Evolutionary conservation across 306 rosid species (phyloP).

Genomic region (Prunus salicina): DNA sequence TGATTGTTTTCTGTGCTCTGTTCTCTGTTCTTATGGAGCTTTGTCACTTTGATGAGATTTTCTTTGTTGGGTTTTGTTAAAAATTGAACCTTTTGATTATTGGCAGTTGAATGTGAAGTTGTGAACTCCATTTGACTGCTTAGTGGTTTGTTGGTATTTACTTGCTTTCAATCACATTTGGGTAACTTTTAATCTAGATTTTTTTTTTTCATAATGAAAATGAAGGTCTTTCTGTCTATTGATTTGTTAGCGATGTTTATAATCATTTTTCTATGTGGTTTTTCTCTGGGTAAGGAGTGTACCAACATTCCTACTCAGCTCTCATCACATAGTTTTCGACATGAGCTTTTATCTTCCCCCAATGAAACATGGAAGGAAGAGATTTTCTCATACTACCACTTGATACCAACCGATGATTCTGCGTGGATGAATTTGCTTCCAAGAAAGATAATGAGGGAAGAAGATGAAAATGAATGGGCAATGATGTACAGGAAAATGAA

Average conservation of each 20-base stretch:
- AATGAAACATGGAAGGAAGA: slow-evolving; percentile 59
- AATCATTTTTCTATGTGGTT: slow-evolving; percentile 29
- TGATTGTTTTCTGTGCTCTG: slow-evolving; percentile 9
- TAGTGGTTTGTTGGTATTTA: neutral
- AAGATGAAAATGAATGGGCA: slow-evolving; percentile 51
- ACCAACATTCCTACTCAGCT: slow-evolving; percentile 56
- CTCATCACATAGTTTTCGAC: slow-evolving; percentile 50
- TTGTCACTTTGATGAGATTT: neutral
- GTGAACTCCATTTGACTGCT: slow-evolving; percentile 6
- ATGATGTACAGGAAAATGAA: slow-evolving; percentile 59
- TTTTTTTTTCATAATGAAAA: slow-evolving; percentile 6
- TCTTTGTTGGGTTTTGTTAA: slow-evolving; percentile 14
- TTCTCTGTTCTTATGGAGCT: neutral
- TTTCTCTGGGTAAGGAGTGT: slow-evolving; percentile 55
- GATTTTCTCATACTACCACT: slow-evolving; percentile 55
- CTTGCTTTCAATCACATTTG: slow-evolving; percentile 13
- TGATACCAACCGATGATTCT: slow-evolving; percentile 72
- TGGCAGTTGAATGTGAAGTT: neutral
- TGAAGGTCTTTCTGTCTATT: slow-evolving; percentile 32
- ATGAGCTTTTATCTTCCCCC: slow-evolving; percentile 38
- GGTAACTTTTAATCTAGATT: slow-evolving; percentile 9
- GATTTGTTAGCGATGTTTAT: slow-evolving; percentile 24
- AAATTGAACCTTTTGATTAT: slow-evolving; percentile 2
- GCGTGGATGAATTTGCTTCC: slow-evolving; percentile 67
- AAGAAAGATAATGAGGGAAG: slow-evolving; percentile 52